Evolutionary conservation across 306 rosid genomes (phyloP).

Genomic region (Betula pendula): DNA sequence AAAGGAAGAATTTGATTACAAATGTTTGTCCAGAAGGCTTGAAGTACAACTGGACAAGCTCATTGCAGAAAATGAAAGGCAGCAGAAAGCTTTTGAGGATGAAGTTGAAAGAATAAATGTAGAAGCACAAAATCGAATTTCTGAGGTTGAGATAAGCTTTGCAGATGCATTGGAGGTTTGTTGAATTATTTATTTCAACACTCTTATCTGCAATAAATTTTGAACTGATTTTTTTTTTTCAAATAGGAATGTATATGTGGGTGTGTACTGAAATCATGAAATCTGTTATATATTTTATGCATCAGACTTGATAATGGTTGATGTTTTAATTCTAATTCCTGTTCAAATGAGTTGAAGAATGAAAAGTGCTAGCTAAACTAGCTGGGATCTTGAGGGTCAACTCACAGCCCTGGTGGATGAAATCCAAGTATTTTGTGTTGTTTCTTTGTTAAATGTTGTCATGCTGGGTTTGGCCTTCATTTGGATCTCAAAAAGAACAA

Average conservation of each 20-base stretch:
- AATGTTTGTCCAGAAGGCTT: slow-evolving; percentile 88
- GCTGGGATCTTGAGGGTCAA: not conserved
- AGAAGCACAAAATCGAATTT: slow-evolving; percentile 69
- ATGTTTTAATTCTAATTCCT: not conserved
- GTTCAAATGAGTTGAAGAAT: not conserved
- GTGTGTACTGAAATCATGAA: slow-evolving; percentile 9
- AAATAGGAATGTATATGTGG: not conserved
- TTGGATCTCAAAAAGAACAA: not conserved
- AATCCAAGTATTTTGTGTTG: not conserved
- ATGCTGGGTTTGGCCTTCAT: slow-evolving; percentile 4
- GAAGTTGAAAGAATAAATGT: slow-evolving; percentile 73
- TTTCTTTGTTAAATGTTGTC: not conserved
- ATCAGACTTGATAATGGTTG: not conserved
- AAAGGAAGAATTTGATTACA: slow-evolving; percentile 98
- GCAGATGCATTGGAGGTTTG: slow-evolving; percentile 93
- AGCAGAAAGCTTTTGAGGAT: slow-evolving; percentile 78
- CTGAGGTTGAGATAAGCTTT: slow-evolving; percentile 85
- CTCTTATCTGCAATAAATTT: slow-evolving; percentile 2
- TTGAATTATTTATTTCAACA: slow-evolving; percentile 27
- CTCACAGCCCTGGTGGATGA: not conserved
- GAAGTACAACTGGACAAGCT: slow-evolving; percentile 87
- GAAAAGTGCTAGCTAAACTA: not conserved
- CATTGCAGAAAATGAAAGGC: slow-evolving; percentile 92
- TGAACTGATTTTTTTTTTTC: not conserved
- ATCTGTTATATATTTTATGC: slow-evolving; percentile 16